A percentile compares a stretch with the other conserved stretches of the same genome.
phyloP scores from a whole-genome alignment of 306 rosid genomes.

The Citrullus amarus region DNA sequence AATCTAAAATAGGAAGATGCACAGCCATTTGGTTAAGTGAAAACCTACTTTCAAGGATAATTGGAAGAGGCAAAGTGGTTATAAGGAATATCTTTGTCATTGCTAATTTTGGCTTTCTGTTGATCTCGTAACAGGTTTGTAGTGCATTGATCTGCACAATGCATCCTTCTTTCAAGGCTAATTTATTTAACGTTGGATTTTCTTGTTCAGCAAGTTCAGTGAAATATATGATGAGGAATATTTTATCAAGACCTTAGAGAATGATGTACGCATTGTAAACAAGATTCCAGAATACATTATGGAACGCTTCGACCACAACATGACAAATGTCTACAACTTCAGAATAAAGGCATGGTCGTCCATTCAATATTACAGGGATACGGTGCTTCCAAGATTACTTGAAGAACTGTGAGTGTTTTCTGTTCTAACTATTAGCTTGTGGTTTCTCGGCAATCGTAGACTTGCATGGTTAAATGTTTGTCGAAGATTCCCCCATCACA shows the following conservation, averaged over 20 bases:
- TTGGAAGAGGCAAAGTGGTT: background rate
- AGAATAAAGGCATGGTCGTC: constrained; percentile 94
- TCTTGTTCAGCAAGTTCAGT: constrained; percentile 63
- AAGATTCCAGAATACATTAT: constrained; percentile 73
- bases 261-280: constrained; percentile 75
- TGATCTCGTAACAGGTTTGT: background rate
- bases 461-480: constrained; percentile 1
- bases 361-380: constrained; percentile 63
- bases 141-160: background rate
- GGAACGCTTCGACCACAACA: constrained; percentile 92
- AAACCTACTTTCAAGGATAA: background rate
- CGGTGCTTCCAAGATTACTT: constrained; percentile 79
- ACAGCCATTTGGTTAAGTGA: background rate
- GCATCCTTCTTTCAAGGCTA: background rate
- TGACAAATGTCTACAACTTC: constrained; percentile 92
- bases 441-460: background rate
- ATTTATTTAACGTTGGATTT: constrained; percentile 24
- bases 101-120: background rate
- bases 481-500: background rate
- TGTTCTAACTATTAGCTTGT: constrained; percentile 5
- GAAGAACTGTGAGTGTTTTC: constrained; percentile 83
- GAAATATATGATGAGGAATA: constrained; percentile 86
- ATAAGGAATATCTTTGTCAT: background rate
- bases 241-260: constrained; percentile 50
- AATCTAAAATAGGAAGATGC: background rate